phyloP scores from a whole-genome alignment of 495 filamentous ascomycete genomes.

The Penicillium cinerascens region DNA sequence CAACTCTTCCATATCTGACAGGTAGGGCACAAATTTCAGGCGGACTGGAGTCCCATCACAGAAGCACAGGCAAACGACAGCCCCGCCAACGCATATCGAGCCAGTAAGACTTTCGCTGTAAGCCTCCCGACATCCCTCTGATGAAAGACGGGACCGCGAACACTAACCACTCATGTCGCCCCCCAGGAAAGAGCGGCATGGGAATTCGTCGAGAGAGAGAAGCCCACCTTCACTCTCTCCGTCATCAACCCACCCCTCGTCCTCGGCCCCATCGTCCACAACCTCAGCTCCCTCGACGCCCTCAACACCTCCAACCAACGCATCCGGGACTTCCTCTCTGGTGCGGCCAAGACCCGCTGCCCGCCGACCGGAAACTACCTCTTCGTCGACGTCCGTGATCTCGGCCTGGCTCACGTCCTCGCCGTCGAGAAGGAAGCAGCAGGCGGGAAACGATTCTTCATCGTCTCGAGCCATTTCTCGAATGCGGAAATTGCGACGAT shows the following conservation, averaged over 20 bases:
- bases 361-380: slow-evolving; percentile 46
- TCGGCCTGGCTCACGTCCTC: slow-evolving; percentile 57
- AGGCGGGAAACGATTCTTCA: slow-evolving; percentile 59
- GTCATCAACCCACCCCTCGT: slow-evolving; percentile 62
- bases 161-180: no score
- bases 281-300: slow-evolving; percentile 44
- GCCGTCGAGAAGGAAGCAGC: slow-evolving; percentile 56
- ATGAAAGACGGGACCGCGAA: no score
- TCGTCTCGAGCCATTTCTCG: slow-evolving; percentile 50
- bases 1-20: no score
- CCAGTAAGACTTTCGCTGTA: slow-evolving; percentile 44
- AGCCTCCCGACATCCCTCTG: no score
- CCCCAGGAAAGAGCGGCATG: slow-evolving; percentile 61
- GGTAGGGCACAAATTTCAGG: no score
- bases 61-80: slow-evolving; percentile 49
- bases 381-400: slow-evolving; percentile 57
- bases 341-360: slow-evolving; percentile 53
- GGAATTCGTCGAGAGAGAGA: slow-evolving; percentile 61
- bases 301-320: slow-evolving; percentile 58
- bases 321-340: slow-evolving; percentile 45
- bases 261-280: slow-evolving; percentile 54
- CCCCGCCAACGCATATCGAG: slow-evolving; percentile 39
- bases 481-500: slow-evolving; percentile 55
- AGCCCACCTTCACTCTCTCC: slow-evolving; percentile 58
- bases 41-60: no score